Percentiles rank a stretch among this genome's conserved stretches.
Evolutionary conservation across 2,329 filamentous ascomycete species (phyloP).

Genomic region (Aspergillus costaricaensis): DNA sequence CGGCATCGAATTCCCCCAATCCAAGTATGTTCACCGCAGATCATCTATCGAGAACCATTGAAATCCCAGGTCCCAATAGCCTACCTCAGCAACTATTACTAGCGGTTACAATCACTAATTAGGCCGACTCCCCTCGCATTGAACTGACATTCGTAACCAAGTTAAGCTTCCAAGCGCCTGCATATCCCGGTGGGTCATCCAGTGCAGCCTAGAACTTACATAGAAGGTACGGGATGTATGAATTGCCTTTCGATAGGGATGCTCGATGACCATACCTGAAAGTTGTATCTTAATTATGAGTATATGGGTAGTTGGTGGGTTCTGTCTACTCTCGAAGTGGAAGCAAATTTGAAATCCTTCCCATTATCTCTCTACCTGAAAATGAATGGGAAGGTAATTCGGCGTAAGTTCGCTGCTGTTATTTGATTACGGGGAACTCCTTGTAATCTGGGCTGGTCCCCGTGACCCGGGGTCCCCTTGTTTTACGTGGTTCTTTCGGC

Average conservation of each 20-base stretch:
- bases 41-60: not conserved
- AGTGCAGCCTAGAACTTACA: not conserved
- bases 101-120: not conserved
- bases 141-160: not conserved
- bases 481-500: not conserved
- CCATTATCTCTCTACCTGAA: conserved; percentile 30
- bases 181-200: not conserved
- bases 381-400: not conserved
- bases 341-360: conserved; percentile 27
- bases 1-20: not conserved
- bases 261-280: not conserved
- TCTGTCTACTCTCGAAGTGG: conserved; percentile 21
- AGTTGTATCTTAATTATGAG: not conserved
- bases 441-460: not conserved
- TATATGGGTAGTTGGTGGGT: not conserved
- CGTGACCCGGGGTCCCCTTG: not conserved
- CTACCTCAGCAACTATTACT: not conserved
- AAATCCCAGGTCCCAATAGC: not conserved
- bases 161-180: not conserved
- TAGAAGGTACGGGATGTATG: not conserved
- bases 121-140: too few species aligned
- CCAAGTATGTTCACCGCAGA: not conserved
- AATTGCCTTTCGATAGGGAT: too few species aligned
- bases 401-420: not conserved
- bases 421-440: not conserved